Evolutionary conservation across 805 yeast species (phyloP).

Genomic region (Yamadazyma akitaensis): DNA sequence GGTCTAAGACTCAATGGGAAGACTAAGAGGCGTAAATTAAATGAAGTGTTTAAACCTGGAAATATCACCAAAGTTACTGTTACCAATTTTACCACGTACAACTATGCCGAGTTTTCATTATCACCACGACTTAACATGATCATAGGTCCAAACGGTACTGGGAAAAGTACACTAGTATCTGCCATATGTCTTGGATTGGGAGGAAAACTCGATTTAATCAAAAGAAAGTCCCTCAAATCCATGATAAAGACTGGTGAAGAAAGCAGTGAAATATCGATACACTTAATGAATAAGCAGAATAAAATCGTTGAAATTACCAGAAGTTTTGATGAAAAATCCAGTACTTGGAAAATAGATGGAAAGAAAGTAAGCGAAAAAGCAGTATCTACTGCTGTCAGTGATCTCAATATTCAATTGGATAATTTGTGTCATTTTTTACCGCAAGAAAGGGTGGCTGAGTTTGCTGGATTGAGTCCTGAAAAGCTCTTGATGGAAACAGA

Average conservation of each 20-base stretch:
- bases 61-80: conserved; percentile 50
- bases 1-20: neutral
- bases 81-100: conserved; percentile 65
- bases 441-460: conserved; percentile 91
- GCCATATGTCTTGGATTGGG: conserved; percentile 88
- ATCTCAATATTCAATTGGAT: conserved; percentile 77
- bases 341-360: conserved; percentile 53
- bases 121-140: conserved; percentile 87
- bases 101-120: conserved; percentile 65
- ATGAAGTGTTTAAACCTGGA: conserved; percentile 36
- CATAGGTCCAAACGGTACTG: conserved; percentile 96
- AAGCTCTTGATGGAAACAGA: conserved; percentile 74
- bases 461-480: conserved; percentile 78
- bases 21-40: neutral
- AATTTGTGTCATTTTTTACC: conserved; percentile 93
- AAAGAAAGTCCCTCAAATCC: conserved; percentile 61
- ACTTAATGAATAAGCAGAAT: conserved; percentile 39
- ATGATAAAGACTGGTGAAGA: conserved; percentile 70
- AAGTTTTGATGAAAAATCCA: conserved; percentile 43
- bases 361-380: conserved; percentile 36
- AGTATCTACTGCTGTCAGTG: conserved; percentile 44
- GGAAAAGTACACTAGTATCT: conserved; percentile 89
- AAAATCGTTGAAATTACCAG: conserved; percentile 42
- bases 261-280: conserved; percentile 42
- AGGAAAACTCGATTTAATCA: conserved; percentile 72